These are phyloP conservation scores for Asterophora parasitica DNA, from an alignment of 768 basidiomycete species.

Conservation along the genomic window DNA sequence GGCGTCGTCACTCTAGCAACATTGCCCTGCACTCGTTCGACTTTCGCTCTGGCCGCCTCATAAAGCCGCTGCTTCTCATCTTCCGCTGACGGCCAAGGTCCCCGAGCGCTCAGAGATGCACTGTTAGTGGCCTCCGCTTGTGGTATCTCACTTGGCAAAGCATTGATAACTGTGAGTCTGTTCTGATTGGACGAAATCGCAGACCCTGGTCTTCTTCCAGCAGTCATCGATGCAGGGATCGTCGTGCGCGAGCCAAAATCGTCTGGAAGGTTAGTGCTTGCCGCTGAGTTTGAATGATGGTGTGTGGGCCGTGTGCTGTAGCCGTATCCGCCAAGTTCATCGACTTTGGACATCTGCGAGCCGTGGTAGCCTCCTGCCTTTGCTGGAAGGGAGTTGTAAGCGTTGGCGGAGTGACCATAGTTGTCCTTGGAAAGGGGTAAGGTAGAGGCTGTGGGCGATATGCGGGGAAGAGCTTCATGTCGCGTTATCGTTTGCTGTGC, in stretches of 20 bases:
- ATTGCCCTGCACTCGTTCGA: slow-evolving; percentile 48
- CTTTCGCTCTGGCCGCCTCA: slow-evolving; percentile 57
- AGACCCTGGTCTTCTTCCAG: slow-evolving; percentile 22
- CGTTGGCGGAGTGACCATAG: slow-evolving; percentile 4
- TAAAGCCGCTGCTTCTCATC: slow-evolving; percentile 68
- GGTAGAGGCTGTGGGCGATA: slow-evolving; percentile 8
- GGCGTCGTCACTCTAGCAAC: slow-evolving; percentile 27
- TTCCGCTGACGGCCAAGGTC: slow-evolving; percentile 48
- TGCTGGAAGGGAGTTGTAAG: slow-evolving; percentile 5
- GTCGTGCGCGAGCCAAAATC: slow-evolving; percentile 13
- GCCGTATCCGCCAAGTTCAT: slow-evolving; percentile 22
- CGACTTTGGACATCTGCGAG: slow-evolving; percentile 7
- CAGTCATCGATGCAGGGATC: slow-evolving; percentile 7
- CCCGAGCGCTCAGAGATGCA: slow-evolving; percentile 5
- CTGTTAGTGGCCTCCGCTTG: slow-evolving; percentile 4
- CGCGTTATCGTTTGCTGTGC: slow-evolving; percentile 8
- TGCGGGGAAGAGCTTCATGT: slow-evolving; percentile 2
- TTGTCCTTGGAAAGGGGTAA: slow-evolving; percentile 12
- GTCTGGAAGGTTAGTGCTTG: slow-evolving; percentile 15
- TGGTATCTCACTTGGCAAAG: slow-evolving; percentile 25
- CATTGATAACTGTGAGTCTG: slow-evolving; percentile 40
- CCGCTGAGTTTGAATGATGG: slow-evolving; percentile 18
- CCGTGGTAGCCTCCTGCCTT: neutral
- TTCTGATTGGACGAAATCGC: slow-evolving; percentile 17
- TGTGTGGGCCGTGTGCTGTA: slow-evolving; percentile 15